Base-by-base conservation (phyloP, 2,329 filamentous ascomycete species). In the Diaporthe citrichinensis region DNA sequence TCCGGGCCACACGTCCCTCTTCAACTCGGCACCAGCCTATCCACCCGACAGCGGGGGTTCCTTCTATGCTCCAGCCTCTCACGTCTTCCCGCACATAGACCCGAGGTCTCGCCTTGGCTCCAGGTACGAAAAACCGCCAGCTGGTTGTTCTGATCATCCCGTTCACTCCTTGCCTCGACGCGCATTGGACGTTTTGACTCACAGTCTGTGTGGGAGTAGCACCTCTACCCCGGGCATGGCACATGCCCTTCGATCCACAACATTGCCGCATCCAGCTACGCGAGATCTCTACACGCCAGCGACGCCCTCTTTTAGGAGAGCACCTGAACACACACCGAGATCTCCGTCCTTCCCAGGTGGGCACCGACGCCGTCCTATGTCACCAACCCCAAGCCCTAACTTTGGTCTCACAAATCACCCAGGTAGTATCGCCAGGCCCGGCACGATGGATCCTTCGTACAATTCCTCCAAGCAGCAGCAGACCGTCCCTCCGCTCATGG, bases 211-310 rank as follows among this genome's bases (percentile, higher is more conserved):
- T 80, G 83, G 79, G 80, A 90, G 85, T 84, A 89, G 83, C 82
- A 85, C 84, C 74, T 84, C 89, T 73, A 86, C 87, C 76, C 85
- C 87, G 85, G 88, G 88, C 81, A 91, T 91, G 88, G 87, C 88
- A 86, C 88, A 90, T 87, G 85, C 85, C 84, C 89, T 88, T 82
- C 87, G 89, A 80, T 84, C 87, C 80, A 83, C 87, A 82, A 83
- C 87, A 80, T 82, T 91, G 81, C 88, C 89, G 76, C 88, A 88
- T 79, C 87, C 88, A 81, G 85, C 84, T 80, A 82, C 87, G 73
- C 87, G 90, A 83, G 89, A 91, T 71, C 84, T 90, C 79, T 91
- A 91, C 82, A 84, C 87, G 67, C 81, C 86, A 75, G 80, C 86
- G 71, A 89, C 88, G 75, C 89, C 89, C 51, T 85, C 86, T 25